Conservation (phyloP, 768 basidiomycete genomes). For the Filobasidium floriforme region DNA sequence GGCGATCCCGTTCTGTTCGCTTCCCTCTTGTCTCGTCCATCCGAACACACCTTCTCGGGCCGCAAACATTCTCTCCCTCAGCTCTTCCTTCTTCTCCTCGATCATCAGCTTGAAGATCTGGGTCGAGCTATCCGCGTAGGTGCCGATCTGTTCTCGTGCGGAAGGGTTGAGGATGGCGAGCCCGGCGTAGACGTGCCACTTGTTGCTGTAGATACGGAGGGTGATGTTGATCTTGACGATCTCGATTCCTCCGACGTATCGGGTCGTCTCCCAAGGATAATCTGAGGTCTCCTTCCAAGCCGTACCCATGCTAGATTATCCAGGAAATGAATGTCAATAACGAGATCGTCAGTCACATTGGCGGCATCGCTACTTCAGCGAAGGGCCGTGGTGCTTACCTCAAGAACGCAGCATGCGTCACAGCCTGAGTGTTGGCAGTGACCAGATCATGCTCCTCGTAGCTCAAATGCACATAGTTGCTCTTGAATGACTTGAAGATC, state of each 20-base stretch:
- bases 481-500: constrained; percentile 69
- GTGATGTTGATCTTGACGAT: constrained; percentile 96
- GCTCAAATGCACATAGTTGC: constrained; percentile 82
- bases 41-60: constrained; percentile 72
- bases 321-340: too few species aligned
- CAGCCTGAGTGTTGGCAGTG: constrained; percentile 96
- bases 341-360: too few species aligned
- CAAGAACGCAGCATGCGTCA: constrained; percentile 94
- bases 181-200: constrained; percentile 98
- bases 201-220: constrained; percentile 89
- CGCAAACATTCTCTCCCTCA: constrained; percentile 65
- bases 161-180: constrained; percentile 94
- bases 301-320: constrained; percentile 85
- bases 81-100: constrained; percentile 50
- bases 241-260: constrained; percentile 94
- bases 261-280: constrained; percentile 89
- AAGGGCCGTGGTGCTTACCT: constrained; percentile 52
- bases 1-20: background rate
- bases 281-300: constrained; percentile 71
- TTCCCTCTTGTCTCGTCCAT: constrained; percentile 37
- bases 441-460: constrained; percentile 94
- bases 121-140: constrained; percentile 74
- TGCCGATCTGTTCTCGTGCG: constrained; percentile 79
- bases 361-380: too few species aligned
- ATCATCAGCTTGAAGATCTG: constrained; percentile 97